A percentile compares a stretch with the other conserved stretches of the same genome.
These are phyloP conservation scores for Rhizopogon rudus DNA, from an alignment of 768 basidiomycete genomes.

Conservation along the genomic window DNA sequence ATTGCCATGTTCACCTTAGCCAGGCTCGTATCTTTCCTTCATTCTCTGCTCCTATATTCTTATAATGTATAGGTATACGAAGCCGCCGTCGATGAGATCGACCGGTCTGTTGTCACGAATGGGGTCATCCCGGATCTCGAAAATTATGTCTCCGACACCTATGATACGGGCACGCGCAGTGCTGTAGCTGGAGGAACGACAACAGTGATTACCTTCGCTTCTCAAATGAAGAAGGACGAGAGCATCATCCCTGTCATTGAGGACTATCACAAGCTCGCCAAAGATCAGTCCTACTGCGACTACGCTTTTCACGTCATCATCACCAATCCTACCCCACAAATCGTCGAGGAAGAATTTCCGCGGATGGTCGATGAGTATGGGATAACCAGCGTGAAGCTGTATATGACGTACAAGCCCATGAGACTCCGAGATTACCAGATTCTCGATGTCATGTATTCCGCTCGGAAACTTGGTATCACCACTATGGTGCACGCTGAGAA, in stretches of 20 bases:
- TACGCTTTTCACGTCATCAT: conserved; percentile 31
- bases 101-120: conserved; percentile 1
- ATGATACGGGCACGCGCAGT: conserved; percentile 26
- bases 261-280: conserved; percentile 27
- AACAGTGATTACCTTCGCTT: conserved; percentile 32
- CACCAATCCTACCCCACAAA: conserved; percentile 26
- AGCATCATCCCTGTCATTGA: conserved; percentile 24
- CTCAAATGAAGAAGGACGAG: conserved; percentile 17
- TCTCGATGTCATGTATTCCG: conserved; percentile 25
- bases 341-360: conserved; percentile 28
- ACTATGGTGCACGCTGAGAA: conserved; percentile 17
- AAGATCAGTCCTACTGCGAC: conserved; percentile 24
- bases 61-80: conserved; percentile 1
- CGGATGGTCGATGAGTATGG: conserved; percentile 26
- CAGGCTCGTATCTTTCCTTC: conserved; percentile 11
- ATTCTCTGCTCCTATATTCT: neutral
- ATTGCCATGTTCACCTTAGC: conserved; percentile 31
- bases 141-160: conserved; percentile 23
- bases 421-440: conserved; percentile 28
- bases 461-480: conserved; percentile 15
- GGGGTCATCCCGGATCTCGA: conserved; percentile 4
- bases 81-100: conserved; percentile 1
- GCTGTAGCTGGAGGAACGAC: conserved; percentile 29
- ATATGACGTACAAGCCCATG: conserved; percentile 30
- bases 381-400: conserved; percentile 30